Conservation (phyloP, 345 rosid species). For the Moricandia arvensis region DNA sequence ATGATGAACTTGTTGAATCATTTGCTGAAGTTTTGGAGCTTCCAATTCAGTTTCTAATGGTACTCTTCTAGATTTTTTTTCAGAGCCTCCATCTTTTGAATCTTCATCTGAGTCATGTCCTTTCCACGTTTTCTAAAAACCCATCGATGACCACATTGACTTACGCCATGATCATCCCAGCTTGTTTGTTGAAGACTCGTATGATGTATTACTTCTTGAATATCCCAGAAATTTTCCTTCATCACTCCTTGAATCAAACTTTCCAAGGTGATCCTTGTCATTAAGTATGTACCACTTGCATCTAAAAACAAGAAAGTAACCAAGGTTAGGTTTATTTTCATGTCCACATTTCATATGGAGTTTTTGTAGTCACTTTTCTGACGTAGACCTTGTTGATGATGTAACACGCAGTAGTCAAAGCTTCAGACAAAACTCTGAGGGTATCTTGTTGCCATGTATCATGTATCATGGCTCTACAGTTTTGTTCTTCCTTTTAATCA, state of each 20-base stretch:
- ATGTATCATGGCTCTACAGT: not conserved
- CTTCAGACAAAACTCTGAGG: not conserved
- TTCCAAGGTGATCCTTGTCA: not conserved
- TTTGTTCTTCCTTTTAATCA: not conserved
- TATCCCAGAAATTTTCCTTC: not conserved
- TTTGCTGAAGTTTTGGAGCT: no score
- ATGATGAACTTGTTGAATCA: not conserved
- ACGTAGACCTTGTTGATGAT: not conserved
- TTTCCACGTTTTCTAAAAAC: no score
- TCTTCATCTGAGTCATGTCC: no score
- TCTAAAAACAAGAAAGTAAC: not conserved
- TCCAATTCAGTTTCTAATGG: no score
- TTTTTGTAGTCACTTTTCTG: not conserved
- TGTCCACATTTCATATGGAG: not conserved
- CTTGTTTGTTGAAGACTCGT: not conserved
- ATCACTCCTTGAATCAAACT: not conserved
- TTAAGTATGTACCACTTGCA: not conserved
- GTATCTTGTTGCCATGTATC: not conserved
- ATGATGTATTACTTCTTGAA: not conserved
- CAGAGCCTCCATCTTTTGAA: no score
- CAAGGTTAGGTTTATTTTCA: not conserved
- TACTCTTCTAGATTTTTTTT: no score
- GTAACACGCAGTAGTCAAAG: not conserved
- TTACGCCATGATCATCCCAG: fast-evolving
- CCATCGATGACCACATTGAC: not conserved